Base-by-base conservation (phyloP, 2,329 filamentous ascomycete genomes). In the Torrubiella hemipterigena region DNA sequence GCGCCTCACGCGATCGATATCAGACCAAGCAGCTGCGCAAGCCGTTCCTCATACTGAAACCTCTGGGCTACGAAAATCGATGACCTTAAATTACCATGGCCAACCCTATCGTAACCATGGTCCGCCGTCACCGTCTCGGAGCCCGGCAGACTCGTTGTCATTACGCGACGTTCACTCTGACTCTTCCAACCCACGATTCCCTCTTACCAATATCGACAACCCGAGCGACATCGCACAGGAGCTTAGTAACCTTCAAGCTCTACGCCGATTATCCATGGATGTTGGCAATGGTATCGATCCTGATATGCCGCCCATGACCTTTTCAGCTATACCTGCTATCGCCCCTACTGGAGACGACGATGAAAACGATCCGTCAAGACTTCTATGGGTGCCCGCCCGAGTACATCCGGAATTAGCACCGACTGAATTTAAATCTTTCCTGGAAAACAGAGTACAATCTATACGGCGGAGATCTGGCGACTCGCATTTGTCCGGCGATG, bases 331-430 rank as follows among this genome's bases (percentile, higher is more conserved):
- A 59, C 77, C 82, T 3, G 69, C 79, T 13, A 70, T 79, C 39
- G 79, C 82, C 13, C 82, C 83, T 2, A 75, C 67, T 3, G 73
- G 76, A 19, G 71, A 74, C 37, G 81, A 84, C 39, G 81, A 93
- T 46, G 86, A 93, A 51, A 81, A 86, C 45, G 89, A 96, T 50
- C 76, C 85, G 7, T 86, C 87, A 3, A 73, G 86, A 39, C 60
- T 96, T 36, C 82, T 96, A 42, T 98, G 91, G 91, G 91, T 98
- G 6, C 91, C 91, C 5, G 91, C 91, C 16, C 76, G 86, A 36
- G 70, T 98, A 17, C 91, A 98, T 47, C 91, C 91, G 1, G 91
- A 98, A 55, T 65, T 98, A 29, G 91, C 91, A 3, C 91, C 91
- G 2, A 86, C 82, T 49, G 91, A 95, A 45, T 98, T 96, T 65